phyloP scores from a whole-genome alignment of 83 land plant species.

The Isoetes engelmannii region DNA sequence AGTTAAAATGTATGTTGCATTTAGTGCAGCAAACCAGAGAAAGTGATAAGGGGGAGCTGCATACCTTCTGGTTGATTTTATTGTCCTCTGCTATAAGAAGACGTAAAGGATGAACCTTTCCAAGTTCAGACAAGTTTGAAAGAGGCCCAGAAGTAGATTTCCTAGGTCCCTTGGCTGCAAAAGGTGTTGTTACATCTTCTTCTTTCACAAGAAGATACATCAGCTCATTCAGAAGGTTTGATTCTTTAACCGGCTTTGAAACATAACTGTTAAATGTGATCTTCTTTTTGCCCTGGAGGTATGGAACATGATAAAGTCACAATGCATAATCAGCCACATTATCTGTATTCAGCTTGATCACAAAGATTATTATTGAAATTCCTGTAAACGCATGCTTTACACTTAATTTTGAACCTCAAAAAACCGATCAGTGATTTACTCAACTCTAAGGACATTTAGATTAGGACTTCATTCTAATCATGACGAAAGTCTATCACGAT shows the following conservation, averaged over 20 bases:
- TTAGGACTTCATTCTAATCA: too few species aligned
- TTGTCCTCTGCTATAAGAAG: slow-evolving; percentile 13
- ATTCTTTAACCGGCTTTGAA: slow-evolving; percentile 11
- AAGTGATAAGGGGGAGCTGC: background rate
- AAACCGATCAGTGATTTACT: too few species aligned
- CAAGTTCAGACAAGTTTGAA: background rate
- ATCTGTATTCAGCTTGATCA: too few species aligned
- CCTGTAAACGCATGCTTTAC: too few species aligned
- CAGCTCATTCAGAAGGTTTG: slow-evolving; percentile 6
- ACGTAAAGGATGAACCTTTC: slow-evolving; percentile 1
- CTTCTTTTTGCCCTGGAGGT: too few species aligned
- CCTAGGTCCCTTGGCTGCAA: background rate
- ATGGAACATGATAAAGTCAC: too few species aligned
- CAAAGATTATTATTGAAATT: too few species aligned
- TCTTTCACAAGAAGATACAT: background rate
- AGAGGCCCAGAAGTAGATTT: background rate
- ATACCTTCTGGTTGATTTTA: slow-evolving; percentile 8
- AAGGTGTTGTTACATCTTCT: background rate
- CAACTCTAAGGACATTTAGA: too few species aligned
- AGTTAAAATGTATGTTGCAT: background rate
- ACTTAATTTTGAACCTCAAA: too few species aligned
- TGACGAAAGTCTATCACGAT: too few species aligned
- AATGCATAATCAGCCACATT: too few species aligned
- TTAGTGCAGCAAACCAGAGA: background rate
- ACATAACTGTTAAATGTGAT: background rate